Evolutionary conservation across 495 filamentous ascomycete species (phyloP).

Genomic region (Aspergillus indologenus): DNA sequence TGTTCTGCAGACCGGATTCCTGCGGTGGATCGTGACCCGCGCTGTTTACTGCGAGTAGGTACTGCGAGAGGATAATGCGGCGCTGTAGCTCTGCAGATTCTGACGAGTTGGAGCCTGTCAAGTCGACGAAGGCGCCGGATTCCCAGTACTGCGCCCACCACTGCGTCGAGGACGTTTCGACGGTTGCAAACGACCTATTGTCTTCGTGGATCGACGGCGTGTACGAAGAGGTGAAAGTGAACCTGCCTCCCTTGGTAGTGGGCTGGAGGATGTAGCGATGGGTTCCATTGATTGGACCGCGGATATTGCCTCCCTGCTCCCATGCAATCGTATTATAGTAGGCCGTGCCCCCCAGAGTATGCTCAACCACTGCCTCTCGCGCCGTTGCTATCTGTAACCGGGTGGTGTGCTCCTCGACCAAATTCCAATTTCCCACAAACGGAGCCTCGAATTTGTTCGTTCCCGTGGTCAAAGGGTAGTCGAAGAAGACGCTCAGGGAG

Average conservation of each 20-base stretch:
- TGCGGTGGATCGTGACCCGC: conserved; percentile 21
- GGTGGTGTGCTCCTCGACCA: conserved; percentile 5
- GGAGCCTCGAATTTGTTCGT: conserved; percentile 15
- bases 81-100: conserved; percentile 10
- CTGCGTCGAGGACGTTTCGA: not conserved
- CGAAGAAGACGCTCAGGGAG: conserved; percentile 9
- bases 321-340: conserved; percentile 8
- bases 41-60: conserved; percentile 16
- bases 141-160: conserved; percentile 13
- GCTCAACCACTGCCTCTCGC: not conserved
- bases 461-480: conserved; percentile 12
- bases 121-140: conserved; percentile 12
- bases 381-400: not conserved
- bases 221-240: not conserved
- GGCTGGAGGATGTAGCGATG: conserved; percentile 8
- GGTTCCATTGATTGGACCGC: not conserved
- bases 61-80: conserved; percentile 18
- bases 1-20: conserved; percentile 19
- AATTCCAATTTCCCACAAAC: conserved; percentile 11
- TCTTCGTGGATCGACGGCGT: not conserved
- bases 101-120: not conserved
- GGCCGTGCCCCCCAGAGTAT: conserved; percentile 1
- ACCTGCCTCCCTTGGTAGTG: not conserved
- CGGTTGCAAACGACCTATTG: not conserved
- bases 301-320: not conserved